Evolutionary conservation across 306 rosid genomes (phyloP).

Genomic region (Quercus glauca): DNA sequence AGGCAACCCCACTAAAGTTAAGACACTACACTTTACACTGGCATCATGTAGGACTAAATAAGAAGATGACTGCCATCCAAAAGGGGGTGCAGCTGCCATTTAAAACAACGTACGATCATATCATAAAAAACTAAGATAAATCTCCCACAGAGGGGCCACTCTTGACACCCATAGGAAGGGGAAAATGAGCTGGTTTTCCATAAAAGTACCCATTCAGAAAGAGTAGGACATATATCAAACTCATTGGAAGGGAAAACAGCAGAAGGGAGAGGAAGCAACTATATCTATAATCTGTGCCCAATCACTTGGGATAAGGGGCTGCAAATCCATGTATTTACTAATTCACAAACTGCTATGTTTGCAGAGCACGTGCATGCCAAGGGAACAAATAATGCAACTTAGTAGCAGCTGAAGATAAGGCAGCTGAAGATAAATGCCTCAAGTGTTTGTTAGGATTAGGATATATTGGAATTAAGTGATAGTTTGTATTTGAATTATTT

Average conservation of each 20-base stretch:
- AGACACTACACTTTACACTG: conserved; percentile 10
- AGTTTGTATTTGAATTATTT: no score
- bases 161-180: not conserved
- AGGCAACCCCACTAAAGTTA: not conserved
- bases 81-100: not conserved
- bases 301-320: not conserved
- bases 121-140: not conserved
- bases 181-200: not conserved
- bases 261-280: not conserved
- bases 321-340: not conserved
- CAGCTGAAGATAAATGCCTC: no score
- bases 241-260: not conserved
- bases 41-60: not conserved
- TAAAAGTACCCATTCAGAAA: not conserved
- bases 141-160: not conserved
- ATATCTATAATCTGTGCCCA: not conserved
- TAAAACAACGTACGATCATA: not conserved
- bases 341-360: not conserved
- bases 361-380: no score
- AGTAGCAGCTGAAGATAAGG: no score
- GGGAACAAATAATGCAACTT: no score
- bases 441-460: no score
- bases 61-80: not conserved
- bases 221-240: not conserved
- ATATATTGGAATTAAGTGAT: no score